phyloP scores from a whole-genome alignment of 768 basidiomycete genomes.

The Phanerochaete carnosa region DNA sequence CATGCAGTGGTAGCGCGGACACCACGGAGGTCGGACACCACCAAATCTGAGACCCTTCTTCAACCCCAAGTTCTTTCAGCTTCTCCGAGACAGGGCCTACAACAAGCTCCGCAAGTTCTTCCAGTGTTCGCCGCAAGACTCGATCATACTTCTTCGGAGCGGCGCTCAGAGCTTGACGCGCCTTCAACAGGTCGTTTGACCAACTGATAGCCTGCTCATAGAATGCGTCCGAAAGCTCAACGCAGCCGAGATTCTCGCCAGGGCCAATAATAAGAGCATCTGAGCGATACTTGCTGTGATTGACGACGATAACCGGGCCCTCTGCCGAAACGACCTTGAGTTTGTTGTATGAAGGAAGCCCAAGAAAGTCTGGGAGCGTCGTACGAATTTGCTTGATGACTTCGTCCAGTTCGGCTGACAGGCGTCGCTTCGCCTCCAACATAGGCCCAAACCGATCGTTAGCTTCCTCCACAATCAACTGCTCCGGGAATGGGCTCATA shows the following conservation, averaged over 20 bases:
- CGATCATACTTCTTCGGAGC: background rate
- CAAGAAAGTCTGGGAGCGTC: constrained; percentile 17
- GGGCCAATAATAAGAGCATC: constrained; percentile 32
- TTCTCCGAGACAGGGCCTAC: background rate
- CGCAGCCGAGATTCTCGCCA: constrained; percentile 7
- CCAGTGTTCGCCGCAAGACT: background rate
- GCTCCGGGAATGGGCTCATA: background rate
- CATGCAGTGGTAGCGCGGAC: constrained; percentile 31
- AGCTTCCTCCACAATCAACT: background rate
- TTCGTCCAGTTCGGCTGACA: constrained; percentile 10
- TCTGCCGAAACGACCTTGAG: constrained; percentile 26
- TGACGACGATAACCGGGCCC: constrained; percentile 38
- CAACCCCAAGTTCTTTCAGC: background rate
- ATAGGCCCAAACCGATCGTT: background rate
- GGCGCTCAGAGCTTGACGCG: background rate
- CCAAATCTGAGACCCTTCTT: background rate
- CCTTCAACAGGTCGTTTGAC: background rate
- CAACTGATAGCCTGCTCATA: background rate
- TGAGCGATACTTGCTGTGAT: constrained; percentile 27
- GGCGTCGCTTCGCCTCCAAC: constrained; percentile 2
- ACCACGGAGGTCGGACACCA: constrained; percentile 31
- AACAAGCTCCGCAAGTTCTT: background rate
- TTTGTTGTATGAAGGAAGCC: constrained; percentile 17
- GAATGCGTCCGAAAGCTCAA: background rate
- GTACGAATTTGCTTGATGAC: constrained; percentile 26